Evolutionary conservation across 2,329 filamentous ascomycete genomes (phyloP), one percentile per base, ranked within the genome.

Genomic region (Trichoderma simmonsii): DNA sequence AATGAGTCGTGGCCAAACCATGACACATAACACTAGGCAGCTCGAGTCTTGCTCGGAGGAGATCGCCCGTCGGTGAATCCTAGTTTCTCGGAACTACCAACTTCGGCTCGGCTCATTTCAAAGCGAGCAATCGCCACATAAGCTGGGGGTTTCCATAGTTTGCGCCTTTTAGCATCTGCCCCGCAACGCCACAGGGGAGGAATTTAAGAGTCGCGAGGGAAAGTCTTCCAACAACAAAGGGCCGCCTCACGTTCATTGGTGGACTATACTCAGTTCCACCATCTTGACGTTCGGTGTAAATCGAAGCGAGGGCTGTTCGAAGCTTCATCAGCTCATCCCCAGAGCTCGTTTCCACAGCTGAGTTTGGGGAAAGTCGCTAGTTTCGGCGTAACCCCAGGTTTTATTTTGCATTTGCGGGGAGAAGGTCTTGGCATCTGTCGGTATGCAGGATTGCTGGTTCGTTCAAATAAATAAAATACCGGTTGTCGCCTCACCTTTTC

Each of bases 31-130:
- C 15, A 43, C 15, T 2, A 18, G 6, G 3, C 30, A 56, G 48
- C 6, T 26, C 9, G 14, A 36, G 5, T 14, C 4, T 14, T 18
- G 30, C 32, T 66, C 48, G 56, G 54, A 48, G 15, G 65, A 60
- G 34, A 48, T 59, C n/a, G 11, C n/a, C 65, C 51, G 34, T 51
- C 30, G 54, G 65, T 30, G 34, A 34, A 21, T 21, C 34, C 26
- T 18, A 24, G 21, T 6, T 28, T 43, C 3, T 57, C 18, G 32
- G n/a, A 24, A 39, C 7, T 11, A 59, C 54, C 18, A 59, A 14
- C n/a, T 21, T 69, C 66, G 66, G 66, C 56, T 69, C 66, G 66
- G 66, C 34, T 61, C 56, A 69, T 61, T 61, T 69, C 21, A 15
- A 32, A 43, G 66, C 66, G 66, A 69, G 66, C 18, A 15, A 14